Base-by-base conservation (phyloP, 352 stramenopile genomes). In the Phytophthora litchii region DNA sequence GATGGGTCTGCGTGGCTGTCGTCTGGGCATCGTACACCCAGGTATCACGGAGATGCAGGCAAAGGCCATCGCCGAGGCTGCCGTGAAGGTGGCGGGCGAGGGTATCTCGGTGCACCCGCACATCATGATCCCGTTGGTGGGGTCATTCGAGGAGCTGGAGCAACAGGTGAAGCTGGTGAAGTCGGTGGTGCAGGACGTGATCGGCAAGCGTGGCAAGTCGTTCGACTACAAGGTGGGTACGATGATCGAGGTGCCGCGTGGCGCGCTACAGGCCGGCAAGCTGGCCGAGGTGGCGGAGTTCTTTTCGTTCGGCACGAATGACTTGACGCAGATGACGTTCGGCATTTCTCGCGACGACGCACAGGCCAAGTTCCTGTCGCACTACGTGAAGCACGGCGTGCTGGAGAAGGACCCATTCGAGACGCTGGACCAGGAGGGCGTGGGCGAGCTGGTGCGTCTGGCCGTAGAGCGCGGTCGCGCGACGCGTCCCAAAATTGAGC, bases 321-420 rank as follows among this genome's bases (percentile, higher is more conserved):
- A 66, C 57, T 19, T 66, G 41, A 66, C 49, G 57, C 49, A 66
- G 49, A 66, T 66, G 57, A 60, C 57, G 49, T 66, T 66, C 41
- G 57, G 57, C 32, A 66, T 66, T 41, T 66, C 57, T 20, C 49
- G 49, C 41, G 49, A 66, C 49, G 57, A 66, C 29, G 57, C 49
- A 25, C 57, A 66, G 49, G 49, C 57, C 37, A 68, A 68, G 60
- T 68, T 68, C 60, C 52, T 68, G 36, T 68, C 52, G 11, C 60
- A 66, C 42, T 60, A 54, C 25, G 57, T 66, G 34, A 66, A 66
- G 49, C 45, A 64, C 34, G 47, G 56, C 40, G 17, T 67, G 37
- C 51, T 63, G 50, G 59, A 67, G 59, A 67, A 63, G 60, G 60
- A 68, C 46, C 60, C 53, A 23, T 64, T 64, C 53, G 60, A 68